phyloP scores from a whole-genome alignment of 345 rosid species.

The Diplotaxis tenuifolia region DNA sequence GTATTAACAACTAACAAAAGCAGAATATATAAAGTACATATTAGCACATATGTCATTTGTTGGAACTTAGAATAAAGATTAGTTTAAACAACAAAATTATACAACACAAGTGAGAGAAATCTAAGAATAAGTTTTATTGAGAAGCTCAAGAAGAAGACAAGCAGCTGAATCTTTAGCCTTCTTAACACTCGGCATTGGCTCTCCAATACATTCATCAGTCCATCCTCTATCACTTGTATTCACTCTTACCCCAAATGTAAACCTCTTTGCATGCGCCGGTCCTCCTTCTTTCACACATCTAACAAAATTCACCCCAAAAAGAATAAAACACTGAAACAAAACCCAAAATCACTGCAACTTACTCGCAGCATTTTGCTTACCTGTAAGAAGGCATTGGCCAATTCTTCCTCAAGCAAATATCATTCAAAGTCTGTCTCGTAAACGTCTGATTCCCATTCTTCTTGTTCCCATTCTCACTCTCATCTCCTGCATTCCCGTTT shows the following conservation, averaged over 20 bases:
- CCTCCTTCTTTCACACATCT: constrained; percentile 97
- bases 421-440: constrained; percentile 90
- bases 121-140: constrained; percentile 54
- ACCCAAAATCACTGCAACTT: not conserved
- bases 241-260: constrained; percentile 80
- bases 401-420: constrained; percentile 86
- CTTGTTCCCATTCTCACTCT: constrained; percentile 56
- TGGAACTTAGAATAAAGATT: not conserved
- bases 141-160: constrained; percentile 66
- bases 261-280: constrained; percentile 95
- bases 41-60: not conserved
- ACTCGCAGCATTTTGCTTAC: constrained; percentile 31
- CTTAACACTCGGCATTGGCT: constrained; percentile 97
- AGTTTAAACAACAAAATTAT: not conserved
- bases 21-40: too few species aligned
- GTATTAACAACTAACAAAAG: not conserved
- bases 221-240: constrained; percentile 79
- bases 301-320: not conserved
- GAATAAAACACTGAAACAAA: not conserved
- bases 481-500: constrained; percentile 55
- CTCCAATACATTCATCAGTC: constrained; percentile 95
- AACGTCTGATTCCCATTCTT: constrained; percentile 84
- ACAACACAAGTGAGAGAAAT: not conserved
- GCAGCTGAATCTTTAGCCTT: constrained; percentile 99
- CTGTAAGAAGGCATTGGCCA: constrained; percentile 97